These are phyloP conservation scores for Colletotrichum sp. DNA, from an alignment of 2,329 filamentous ascomycete genomes.

Conservation along the genomic window DNA sequence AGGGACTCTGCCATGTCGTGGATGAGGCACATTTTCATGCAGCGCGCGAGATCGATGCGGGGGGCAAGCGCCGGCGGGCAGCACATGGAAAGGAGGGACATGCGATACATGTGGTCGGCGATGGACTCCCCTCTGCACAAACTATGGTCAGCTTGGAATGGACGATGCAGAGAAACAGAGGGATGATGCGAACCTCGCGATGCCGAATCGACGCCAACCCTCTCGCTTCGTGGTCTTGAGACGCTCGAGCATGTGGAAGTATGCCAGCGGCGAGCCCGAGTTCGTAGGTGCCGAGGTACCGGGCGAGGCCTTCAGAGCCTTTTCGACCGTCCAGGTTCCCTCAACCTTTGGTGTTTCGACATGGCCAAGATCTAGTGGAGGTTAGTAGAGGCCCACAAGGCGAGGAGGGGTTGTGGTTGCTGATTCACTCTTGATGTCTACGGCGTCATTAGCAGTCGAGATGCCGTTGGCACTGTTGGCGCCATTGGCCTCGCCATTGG, in stretches of 20 bases:
- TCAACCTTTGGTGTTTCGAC: conserved; percentile 25
- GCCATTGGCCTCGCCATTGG: not conserved
- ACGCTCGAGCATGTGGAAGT: conserved; percentile 93
- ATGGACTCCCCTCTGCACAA: conserved; percentile 81
- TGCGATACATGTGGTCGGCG: conserved; percentile 99
- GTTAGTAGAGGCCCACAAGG: not conserved
- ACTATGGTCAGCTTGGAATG: not conserved
- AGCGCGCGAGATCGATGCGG: conserved; percentile 78
- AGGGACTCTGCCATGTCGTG: conserved; percentile 98
- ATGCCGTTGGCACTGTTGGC: not conserved
- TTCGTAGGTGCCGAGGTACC: conserved; percentile 55
- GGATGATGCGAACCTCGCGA: conserved; percentile 57
- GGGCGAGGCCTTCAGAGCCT: conserved; percentile 18
- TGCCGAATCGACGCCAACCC: conserved; percentile 90
- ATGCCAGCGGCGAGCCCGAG: conserved; percentile 78
- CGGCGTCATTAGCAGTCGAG: not conserved
- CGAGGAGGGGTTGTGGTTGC: not conserved
- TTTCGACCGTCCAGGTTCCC: conserved; percentile 28
- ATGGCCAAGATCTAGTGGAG: conserved; percentile 24
- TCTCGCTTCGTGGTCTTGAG: conserved; percentile 97
- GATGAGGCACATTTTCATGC: conserved; percentile 93
- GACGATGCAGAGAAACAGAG: not conserved
- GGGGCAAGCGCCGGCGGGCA: conserved; percentile 76
- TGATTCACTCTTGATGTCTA: conserved; percentile 16
- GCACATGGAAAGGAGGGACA: conserved; percentile 95